A percentile compares a stretch with the other conserved stretches of the same genome.
Conservation (phyloP, 2,329 filamentous ascomycete genomes). For the Pyrenochaeta sp. region DNA sequence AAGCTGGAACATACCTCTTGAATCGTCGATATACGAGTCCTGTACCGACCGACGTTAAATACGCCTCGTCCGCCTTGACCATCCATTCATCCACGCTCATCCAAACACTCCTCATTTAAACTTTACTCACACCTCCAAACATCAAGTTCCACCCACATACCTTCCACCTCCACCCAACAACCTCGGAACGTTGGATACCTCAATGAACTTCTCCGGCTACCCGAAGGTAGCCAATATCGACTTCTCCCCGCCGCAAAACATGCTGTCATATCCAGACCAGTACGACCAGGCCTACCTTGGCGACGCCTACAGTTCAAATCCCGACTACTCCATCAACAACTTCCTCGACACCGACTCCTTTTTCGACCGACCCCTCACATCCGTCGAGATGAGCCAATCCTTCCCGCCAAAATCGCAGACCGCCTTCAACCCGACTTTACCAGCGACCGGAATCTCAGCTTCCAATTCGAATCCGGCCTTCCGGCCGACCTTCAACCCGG, state of each 20-base stretch:
- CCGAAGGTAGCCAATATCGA: slow-evolving; percentile 32
- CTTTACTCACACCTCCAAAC: slow-evolving; percentile 5
- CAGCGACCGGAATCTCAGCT: slow-evolving; percentile 20
- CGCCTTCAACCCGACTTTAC: slow-evolving; percentile 22
- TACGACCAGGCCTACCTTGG: slow-evolving; percentile 35
- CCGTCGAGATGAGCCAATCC: slow-evolving; percentile 25
- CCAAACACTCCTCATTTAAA: slow-evolving; percentile 4
- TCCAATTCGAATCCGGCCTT: slow-evolving; percentile 17
- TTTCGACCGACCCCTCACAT: slow-evolving; percentile 34
- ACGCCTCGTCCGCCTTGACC: not conserved
- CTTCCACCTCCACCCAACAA: slow-evolving; percentile 15
- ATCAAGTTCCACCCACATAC: slow-evolving; percentile 4
- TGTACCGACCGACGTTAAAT: slow-evolving; percentile 16
- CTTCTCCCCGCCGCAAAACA: slow-evolving; percentile 32
- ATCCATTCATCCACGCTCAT: slow-evolving; percentile 4
- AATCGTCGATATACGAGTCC: slow-evolving; percentile 33
- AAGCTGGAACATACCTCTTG: slow-evolving; percentile 25
- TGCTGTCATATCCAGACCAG: slow-evolving; percentile 29
- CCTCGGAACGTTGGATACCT: slow-evolving; percentile 5
- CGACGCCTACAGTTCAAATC: slow-evolving; percentile 28
- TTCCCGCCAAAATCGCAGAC: slow-evolving; percentile 24
- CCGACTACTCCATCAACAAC: slow-evolving; percentile 34
- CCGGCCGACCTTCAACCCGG: slow-evolving; percentile 23
- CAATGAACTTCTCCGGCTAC: slow-evolving; percentile 34
- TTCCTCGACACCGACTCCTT: slow-evolving; percentile 39